A percentile compares a stretch with the other conserved stretches of the same genome.
phyloP scores from a whole-genome alignment of 2,329 filamentous ascomycete genomes.

The Nothopassalora personata region DNA sequence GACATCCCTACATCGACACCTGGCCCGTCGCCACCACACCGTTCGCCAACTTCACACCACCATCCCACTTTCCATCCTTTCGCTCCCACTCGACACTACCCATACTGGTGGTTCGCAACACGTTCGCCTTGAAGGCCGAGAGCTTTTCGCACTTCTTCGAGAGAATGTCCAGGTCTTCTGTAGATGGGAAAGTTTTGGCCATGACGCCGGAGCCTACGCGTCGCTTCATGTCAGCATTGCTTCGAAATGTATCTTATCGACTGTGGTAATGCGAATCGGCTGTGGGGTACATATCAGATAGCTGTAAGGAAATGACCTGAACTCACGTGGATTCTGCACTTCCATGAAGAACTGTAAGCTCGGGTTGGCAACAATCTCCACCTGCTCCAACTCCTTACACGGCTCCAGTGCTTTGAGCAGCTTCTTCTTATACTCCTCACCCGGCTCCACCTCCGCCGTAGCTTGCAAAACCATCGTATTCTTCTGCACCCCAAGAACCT shows the following conservation, averaged over 20 bases:
- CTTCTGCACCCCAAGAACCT: constrained; percentile 34
- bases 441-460: constrained; percentile 35
- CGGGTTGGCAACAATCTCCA: constrained; percentile 38
- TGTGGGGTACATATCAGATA: background rate
- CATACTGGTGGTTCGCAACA: constrained; percentile 33
- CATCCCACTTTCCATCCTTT: constrained; percentile 30
- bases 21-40: constrained; percentile 1
- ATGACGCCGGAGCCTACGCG: constrained; percentile 21
- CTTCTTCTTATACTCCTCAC: constrained; percentile 33
- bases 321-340: constrained; percentile 21
- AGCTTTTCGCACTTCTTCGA: constrained; percentile 33
- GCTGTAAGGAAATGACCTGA: background rate
- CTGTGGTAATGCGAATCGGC: background rate
- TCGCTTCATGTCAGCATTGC: constrained; percentile 4
- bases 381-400: constrained; percentile 34
- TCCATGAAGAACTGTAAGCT: constrained; percentile 36
- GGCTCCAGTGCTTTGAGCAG: constrained; percentile 30
- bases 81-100: constrained; percentile 33
- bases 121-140: constrained; percentile 34
- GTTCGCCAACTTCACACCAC: constrained; percentile 24
- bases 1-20: background rate
- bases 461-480: constrained; percentile 37
- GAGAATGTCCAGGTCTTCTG: constrained; percentile 33
- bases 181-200: constrained; percentile 31
- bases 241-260: background rate